Evolutionary conservation across 1,284 basidiomycete species (phyloP).

Genomic region (Leccinum ponderosum): DNA sequence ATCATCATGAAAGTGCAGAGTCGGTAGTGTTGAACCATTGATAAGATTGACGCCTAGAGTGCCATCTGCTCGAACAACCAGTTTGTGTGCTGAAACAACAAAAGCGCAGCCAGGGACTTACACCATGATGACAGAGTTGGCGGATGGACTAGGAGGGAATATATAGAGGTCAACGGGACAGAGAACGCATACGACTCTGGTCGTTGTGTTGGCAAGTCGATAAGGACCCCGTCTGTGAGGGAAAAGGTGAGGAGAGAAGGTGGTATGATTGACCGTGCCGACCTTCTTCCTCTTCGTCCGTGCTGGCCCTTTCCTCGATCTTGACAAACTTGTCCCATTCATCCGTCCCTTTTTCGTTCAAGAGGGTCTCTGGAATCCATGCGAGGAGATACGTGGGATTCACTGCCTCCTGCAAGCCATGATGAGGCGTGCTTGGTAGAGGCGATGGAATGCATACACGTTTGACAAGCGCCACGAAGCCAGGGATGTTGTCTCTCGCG

Average conservation of each 20-base stretch:
- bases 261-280: conserved; percentile 19
- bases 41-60: conserved; percentile 83
- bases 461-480: conserved; percentile 88
- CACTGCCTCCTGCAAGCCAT: conserved; percentile 56
- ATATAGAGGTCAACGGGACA: conserved; percentile 85
- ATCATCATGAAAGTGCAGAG: conserved; percentile 95
- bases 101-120: conserved; percentile 42
- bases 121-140: conserved; percentile 88
- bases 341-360: conserved; percentile 71
- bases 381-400: conserved; percentile 77
- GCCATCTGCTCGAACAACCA: conserved; percentile 50
- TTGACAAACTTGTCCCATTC: conserved; percentile 88
- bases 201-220: conserved; percentile 71
- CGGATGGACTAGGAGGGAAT: conserved; percentile 85
- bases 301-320: conserved; percentile 65
- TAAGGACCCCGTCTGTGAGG: conserved; percentile 68
- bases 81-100: conserved; percentile 3
- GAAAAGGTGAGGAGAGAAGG: conserved; percentile 9
- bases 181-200: conserved; percentile 95
- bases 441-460: conserved; percentile 47
- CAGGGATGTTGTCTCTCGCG: conserved; percentile 89
- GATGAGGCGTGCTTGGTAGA: conserved; percentile 9
- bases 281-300: conserved; percentile 75
- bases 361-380: conserved; percentile 82
- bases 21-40: conserved; percentile 87